Evolutionary conservation across 73 alveolate genomes (phyloP).

Genomic region (Stentor coeruleus): DNA sequence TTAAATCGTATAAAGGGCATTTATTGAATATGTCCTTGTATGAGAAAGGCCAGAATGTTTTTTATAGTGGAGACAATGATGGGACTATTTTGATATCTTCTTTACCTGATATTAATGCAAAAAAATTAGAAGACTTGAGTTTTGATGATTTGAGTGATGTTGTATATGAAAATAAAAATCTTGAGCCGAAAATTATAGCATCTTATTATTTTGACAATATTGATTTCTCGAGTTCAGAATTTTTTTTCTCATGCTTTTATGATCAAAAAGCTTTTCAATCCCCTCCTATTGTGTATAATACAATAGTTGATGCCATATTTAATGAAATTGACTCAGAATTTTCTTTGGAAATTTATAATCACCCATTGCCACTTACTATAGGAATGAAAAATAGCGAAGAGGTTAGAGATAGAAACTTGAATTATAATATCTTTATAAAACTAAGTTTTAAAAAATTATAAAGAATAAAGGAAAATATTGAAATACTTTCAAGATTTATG

Average conservation of each 20-base stretch:
- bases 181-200: constrained; percentile 35
- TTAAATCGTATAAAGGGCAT: background rate
- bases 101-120: too few species aligned
- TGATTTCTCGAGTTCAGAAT: constrained; percentile 31
- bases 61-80: background rate
- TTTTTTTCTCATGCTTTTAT: constrained; percentile 17
- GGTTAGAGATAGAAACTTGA: too few species aligned
- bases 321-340: background rate
- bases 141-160: too few species aligned
- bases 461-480: background rate
- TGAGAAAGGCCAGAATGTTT: background rate
- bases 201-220: constrained; percentile 34
- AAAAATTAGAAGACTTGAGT: background rate
- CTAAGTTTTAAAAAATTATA: background rate
- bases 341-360: background rate
- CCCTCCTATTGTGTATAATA: background rate
- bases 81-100: background rate
- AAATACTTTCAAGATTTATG: background rate
- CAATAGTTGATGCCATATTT: background rate
- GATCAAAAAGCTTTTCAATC: constrained; percentile 11
- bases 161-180: background rate
- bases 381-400: background rate
- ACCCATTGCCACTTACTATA: constrained; percentile 29
- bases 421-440: too few species aligned
- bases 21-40: background rate